A percentile compares a stretch with the other conserved stretches of the same genome.
Conservation (phyloP, 2,329 filamentous ascomycete species). For the Scedosporium dehoogii region DNA sequence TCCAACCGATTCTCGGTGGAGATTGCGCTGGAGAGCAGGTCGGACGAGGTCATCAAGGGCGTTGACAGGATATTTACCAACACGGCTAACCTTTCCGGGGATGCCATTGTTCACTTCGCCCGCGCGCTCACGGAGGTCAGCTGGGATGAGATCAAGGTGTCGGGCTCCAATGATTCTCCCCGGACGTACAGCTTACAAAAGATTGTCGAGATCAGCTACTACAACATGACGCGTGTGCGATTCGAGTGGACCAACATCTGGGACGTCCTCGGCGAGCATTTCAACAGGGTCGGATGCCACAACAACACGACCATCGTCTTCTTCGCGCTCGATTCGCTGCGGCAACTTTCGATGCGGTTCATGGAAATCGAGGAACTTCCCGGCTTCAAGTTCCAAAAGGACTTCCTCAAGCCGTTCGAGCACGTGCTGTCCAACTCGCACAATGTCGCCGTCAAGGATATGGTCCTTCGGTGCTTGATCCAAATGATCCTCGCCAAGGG, state of each 20-base stretch:
- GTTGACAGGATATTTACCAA: conserved; percentile 97
- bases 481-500: conserved; percentile 98
- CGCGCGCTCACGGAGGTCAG: conserved; percentile 88
- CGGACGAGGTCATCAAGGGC: conserved; percentile 82
- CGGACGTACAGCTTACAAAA: conserved; percentile 97
- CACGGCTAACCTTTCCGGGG: conserved; percentile 83
- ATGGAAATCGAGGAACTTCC: conserved; percentile 97
- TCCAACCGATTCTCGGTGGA: conserved; percentile 61
- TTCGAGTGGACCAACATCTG: conserved; percentile 99
- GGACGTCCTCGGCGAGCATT: conserved; percentile 95
- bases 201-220: conserved; percentile 96
- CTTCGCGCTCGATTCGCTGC: conserved; percentile 89
- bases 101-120: conserved; percentile 93
- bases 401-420: conserved; percentile 97
- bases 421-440: conserved; percentile 91
- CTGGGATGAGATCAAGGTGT: conserved; percentile 98
- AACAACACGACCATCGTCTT: conserved; percentile 95
- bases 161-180: conserved; percentile 88
- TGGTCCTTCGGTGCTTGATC: conserved; percentile 89
- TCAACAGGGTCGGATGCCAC: conserved; percentile 95
- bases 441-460: conserved; percentile 89
- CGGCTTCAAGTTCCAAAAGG: conserved; percentile 99
- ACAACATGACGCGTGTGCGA: conserved; percentile 97
- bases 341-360: conserved; percentile 96
- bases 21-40: conserved; percentile 84